Percentiles rank a stretch among this genome's conserved stretches.
phyloP scores from a whole-genome alignment of 1,284 basidiomycete genomes.

The Ceratobasidium papillatum region DNA sequence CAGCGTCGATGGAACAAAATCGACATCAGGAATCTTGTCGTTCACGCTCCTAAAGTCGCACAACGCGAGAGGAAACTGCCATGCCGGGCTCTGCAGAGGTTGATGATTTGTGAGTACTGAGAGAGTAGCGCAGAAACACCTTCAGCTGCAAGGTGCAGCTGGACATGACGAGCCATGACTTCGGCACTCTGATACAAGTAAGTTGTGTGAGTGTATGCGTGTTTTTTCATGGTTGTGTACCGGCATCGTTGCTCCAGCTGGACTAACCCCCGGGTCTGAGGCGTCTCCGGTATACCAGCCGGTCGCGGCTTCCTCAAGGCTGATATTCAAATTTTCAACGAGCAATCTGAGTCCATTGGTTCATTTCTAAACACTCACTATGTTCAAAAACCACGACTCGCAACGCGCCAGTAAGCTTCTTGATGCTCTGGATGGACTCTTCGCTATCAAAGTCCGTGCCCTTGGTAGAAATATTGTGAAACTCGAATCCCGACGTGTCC shows the following conservation, averaged over 20 bases:
- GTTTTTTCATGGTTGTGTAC: neutral
- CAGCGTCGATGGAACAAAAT: slow-evolving; percentile 62
- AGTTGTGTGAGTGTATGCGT: slow-evolving; percentile 50
- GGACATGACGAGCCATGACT: slow-evolving; percentile 60
- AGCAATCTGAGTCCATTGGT: neutral
- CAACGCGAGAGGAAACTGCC: slow-evolving; percentile 68
- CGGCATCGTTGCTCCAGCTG: neutral
- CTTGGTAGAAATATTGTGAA: slow-evolving; percentile 55
- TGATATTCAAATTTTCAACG: slow-evolving; percentile 44
- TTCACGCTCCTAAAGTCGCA: slow-evolving; percentile 69
- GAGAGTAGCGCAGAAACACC: slow-evolving; percentile 59
- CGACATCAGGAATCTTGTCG: slow-evolving; percentile 46
- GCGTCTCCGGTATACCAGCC: slow-evolving; percentile 52
- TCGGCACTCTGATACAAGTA: slow-evolving; percentile 65
- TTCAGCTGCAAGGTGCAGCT: slow-evolving; percentile 60
- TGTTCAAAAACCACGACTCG: slow-evolving; percentile 69
- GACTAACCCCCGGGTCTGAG: slow-evolving; percentile 59
- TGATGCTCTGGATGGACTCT: slow-evolving; percentile 63
- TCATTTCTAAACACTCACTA: slow-evolving; percentile 56
- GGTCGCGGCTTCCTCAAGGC: slow-evolving; percentile 59
- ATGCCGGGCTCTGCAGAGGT: slow-evolving; percentile 65
- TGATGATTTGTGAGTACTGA: slow-evolving; percentile 71
- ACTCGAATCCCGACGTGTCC: slow-evolving; percentile 67
- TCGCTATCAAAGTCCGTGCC: slow-evolving; percentile 53
- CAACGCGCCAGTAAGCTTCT: slow-evolving; percentile 67